Percentiles rank a stretch among this genome's conserved stretches.
Evolutionary conservation across 2,329 filamentous ascomycete genomes (phyloP).

Genomic region (Diaporthe sp.): DNA sequence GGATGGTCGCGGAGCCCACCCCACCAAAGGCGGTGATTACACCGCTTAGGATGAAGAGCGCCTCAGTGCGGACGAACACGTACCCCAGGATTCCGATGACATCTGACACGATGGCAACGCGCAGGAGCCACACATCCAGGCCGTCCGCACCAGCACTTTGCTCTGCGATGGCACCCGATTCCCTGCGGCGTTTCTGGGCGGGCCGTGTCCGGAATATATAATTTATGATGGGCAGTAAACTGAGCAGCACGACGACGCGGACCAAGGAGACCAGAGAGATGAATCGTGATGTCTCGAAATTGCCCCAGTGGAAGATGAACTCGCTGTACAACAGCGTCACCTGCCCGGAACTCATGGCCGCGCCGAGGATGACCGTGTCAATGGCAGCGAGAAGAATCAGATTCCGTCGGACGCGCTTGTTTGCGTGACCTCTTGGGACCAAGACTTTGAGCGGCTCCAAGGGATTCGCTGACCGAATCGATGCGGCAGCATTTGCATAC

Average conservation of each 20-base stretch:
- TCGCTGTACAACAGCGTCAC: conserved; percentile 88
- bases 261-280: conserved; percentile 83
- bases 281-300: conserved; percentile 83
- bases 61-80: conserved; percentile 71
- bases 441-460: conserved; percentile 84
- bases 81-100: conserved; percentile 83
- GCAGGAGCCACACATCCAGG: conserved; percentile 84
- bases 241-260: conserved; percentile 82
- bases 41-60: conserved; percentile 79
- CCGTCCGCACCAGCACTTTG: conserved; percentile 79
- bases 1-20: conserved; percentile 86
- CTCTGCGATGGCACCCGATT: conserved; percentile 57
- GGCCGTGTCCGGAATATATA: conserved; percentile 77
- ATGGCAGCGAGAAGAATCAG: conserved; percentile 84
- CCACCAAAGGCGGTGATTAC: conserved; percentile 84
- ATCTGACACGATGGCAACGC: conserved; percentile 82
- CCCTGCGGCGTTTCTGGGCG: conserved; percentile 57
- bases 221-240: conserved; percentile 82
- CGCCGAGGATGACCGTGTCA: conserved; percentile 86
- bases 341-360: conserved; percentile 84
- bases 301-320: conserved; percentile 85
- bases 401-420: conserved; percentile 78
- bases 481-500: conserved; percentile 49
- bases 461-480: conserved; percentile 71
- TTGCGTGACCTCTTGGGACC: conserved; percentile 77